Conservation (phyloP, 1,139 yeast species). For the Eremothecium gossypii region DNA sequence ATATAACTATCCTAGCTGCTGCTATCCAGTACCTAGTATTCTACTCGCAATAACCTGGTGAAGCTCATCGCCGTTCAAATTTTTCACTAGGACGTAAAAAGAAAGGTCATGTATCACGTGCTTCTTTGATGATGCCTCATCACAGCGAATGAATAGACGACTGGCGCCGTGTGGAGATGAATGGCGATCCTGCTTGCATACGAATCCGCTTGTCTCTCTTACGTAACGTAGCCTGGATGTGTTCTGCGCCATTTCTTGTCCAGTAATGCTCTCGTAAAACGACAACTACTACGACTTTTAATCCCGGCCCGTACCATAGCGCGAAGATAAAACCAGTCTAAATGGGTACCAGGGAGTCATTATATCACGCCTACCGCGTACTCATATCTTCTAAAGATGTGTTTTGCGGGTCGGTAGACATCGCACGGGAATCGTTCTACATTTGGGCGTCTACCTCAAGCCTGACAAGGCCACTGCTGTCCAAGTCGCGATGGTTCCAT, state of each 20-base stretch:
- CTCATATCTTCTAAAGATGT: slow-evolving; percentile 18
- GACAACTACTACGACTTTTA: too few species aligned
- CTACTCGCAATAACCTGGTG: not conserved
- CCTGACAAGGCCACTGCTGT: slow-evolving; percentile 19
- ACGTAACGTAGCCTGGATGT: too few species aligned
- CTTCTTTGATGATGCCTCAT: too few species aligned
- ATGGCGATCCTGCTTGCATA: too few species aligned
- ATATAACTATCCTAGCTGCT: not conserved
- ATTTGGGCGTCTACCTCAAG: slow-evolving; percentile 23
- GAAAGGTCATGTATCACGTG: not conserved
- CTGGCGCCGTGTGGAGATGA: too few species aligned
- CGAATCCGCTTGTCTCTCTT: too few species aligned
- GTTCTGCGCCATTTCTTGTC: too few species aligned
- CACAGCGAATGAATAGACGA: too few species aligned
- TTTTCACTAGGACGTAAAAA: not conserved
- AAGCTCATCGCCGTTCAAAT: not conserved
- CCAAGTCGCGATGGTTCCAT: slow-evolving; percentile 20
- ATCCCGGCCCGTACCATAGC: too few species aligned
- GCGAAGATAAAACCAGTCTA: not conserved
- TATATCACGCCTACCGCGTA: slow-evolving; percentile 22
- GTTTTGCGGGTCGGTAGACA: slow-evolving; percentile 14
- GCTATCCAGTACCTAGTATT: not conserved
- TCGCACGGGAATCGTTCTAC: slow-evolving; percentile 18
- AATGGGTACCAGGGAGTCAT: slow-evolving; percentile 16
- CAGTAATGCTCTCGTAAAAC: too few species aligned